phyloP scores from a whole-genome alignment of 352 stramenopile genomes.

The Phytopythium vexans region DNA sequence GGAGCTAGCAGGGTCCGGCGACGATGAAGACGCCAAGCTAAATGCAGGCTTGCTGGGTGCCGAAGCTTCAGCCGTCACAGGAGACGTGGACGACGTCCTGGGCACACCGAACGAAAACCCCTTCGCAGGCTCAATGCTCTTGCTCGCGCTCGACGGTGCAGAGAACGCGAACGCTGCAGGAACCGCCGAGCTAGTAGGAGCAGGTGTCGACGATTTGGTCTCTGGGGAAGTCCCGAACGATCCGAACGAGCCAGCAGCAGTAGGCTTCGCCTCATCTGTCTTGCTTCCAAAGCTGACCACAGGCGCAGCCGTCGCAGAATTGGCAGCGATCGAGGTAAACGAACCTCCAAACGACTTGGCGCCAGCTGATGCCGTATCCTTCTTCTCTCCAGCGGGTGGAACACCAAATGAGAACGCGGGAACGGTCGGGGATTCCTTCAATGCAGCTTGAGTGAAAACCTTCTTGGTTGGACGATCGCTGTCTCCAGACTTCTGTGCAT shows the following conservation, averaged over 20 bases:
- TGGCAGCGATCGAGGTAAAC: conserved; percentile 10
- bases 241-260: conserved; percentile 3
- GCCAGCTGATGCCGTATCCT: not conserved
- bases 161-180: not conserved
- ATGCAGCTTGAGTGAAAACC: too few species aligned
- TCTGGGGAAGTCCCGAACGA: conserved; percentile 4
- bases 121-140: not conserved
- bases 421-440: too few species aligned
- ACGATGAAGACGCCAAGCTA: conserved; percentile 28
- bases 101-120: conserved; percentile 13
- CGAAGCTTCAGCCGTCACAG: not conserved
- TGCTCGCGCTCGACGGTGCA: not conserved
- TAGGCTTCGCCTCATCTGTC: conserved; percentile 11
- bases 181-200: not conserved
- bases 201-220: not conserved
- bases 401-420: conserved; percentile 4
- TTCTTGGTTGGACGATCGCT: too few species aligned
- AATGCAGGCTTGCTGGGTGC: conserved; percentile 3
- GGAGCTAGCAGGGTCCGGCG: conserved; percentile 9
- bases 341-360: conserved; percentile 6
- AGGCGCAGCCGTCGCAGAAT: conserved; percentile 14
- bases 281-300: conserved; percentile 17
- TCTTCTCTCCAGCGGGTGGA: not conserved
- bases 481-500: too few species aligned
- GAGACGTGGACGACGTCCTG: conserved; percentile 3